Conservation (phyloP, 2,329 filamentous ascomycete species). For the Penicillium glabrum region DNA sequence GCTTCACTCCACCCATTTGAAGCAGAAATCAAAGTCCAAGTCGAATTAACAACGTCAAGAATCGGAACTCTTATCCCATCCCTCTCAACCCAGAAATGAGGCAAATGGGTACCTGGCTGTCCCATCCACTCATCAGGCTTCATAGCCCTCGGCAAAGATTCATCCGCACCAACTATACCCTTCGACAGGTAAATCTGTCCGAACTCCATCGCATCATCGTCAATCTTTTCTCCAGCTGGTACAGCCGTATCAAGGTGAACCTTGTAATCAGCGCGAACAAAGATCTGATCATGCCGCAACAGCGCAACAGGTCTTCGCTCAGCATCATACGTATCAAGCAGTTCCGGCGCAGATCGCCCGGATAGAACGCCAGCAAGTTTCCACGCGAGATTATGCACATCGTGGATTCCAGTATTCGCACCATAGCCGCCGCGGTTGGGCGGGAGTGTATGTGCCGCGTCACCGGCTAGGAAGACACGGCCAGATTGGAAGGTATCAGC, state of each 20-base stretch:
- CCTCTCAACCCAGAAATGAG: conserved; percentile 32
- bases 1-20: conserved; percentile 12
- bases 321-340: conserved; percentile 41
- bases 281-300: conserved; percentile 26
- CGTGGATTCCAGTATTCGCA: conserved; percentile 38
- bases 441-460: conserved; percentile 32
- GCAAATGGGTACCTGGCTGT: conserved; percentile 31
- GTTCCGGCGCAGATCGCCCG: conserved; percentile 11
- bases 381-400: conserved; percentile 47
- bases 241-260: conserved; percentile 8
- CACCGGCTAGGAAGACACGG: conserved; percentile 35
- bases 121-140: conserved; percentile 26
- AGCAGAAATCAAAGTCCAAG: conserved; percentile 30
- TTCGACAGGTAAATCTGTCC: conserved; percentile 24
- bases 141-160: conserved; percentile 11
- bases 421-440: conserved; percentile 32
- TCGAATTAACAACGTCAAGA: conserved; percentile 27
- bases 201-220: conserved; percentile 31
- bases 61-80: conserved; percentile 27
- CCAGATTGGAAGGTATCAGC: conserved; percentile 28
- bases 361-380: conserved; percentile 40
- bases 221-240: conserved; percentile 8
- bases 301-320: conserved; percentile 40
- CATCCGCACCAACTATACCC: conserved; percentile 15
- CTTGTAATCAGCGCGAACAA: conserved; percentile 24